Evolutionary conservation across 805 yeast genomes (phyloP), one percentile per base, ranked within the genome.

Genomic region (Kregervanrija delftensis): DNA sequence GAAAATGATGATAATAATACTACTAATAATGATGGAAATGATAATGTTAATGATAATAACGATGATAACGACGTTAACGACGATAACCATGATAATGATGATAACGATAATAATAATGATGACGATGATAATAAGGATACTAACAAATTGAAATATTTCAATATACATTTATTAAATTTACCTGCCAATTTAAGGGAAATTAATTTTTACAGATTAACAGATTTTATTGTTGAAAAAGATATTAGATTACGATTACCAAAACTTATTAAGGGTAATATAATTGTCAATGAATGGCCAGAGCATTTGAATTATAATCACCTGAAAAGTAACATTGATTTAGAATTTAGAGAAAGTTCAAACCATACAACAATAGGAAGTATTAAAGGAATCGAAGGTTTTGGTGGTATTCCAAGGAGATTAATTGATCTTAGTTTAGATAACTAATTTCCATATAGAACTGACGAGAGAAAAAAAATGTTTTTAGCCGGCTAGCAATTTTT

Each of bases 181-280:
- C 49, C 49, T 6, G 10, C 22, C 3, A 33, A 31, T 6, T 32
- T 46, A 17, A 17, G 12, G n/a, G 49, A 46, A 33, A 40, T 46
- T 12, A 46, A 46, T 34, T 43, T 45, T n/a, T 44, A 46, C 30
- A 40, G 35, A 22, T 39, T 40, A 9, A 43, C 47, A 3, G 38
- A 40, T 11, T 43, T 46, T 12, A 40, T 46, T 2, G 45, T 46
- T 30, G 49, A 46, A 22, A 46, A 46, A 31, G 49, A 46, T 31
- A 44, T 43, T 3, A 46, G 44, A 17, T 35, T 46, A 16, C 11
- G 15, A 17, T 31, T 16, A 16, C 36, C 30, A 36, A 36, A 42
- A 30, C 17, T 14, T 12, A 28, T 42, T 13, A 30, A 31, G 11
- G 22, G 13, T 6, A 11, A 11, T 5, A 42, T 36, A 9, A 42